Evolutionary conservation across 345 rosid species (phyloP).

Genomic region (Isatis tinctoria): DNA sequence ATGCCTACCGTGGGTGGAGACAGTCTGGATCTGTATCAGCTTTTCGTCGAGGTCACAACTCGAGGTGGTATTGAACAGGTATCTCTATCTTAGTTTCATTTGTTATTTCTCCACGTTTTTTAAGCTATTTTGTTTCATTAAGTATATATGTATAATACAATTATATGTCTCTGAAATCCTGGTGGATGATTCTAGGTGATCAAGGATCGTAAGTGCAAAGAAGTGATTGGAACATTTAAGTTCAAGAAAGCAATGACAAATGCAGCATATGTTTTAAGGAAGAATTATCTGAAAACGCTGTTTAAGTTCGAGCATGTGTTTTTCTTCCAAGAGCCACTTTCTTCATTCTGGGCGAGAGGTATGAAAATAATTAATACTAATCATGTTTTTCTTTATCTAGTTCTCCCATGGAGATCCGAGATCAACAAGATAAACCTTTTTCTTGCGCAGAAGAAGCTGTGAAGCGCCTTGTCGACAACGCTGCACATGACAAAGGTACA

Average conservation of each 20-base stretch:
- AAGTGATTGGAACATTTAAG: constrained; percentile 53
- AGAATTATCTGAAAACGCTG: constrained; percentile 53
- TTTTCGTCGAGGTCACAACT: constrained; percentile 69
- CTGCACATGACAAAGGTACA: neutral
- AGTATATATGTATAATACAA: neutral
- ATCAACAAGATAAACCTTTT: neutral
- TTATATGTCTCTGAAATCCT: neutral
- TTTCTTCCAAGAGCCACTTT: constrained; percentile 43
- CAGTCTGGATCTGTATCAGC: constrained; percentile 63
- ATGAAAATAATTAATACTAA: neutral
- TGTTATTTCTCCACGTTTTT: too few relatives aligned
- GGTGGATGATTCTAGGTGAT: constrained; percentile 43
- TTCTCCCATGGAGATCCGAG: neutral
- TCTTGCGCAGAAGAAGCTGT: neutral
- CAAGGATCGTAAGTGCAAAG: constrained; percentile 68
- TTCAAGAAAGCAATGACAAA: constrained; percentile 73
- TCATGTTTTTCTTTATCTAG: neutral
- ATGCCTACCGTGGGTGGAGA: constrained; percentile 61
- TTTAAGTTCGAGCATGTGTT: constrained; percentile 79
- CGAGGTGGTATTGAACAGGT: constrained; percentile 68
- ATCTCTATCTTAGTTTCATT: neutral
- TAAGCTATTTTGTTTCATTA: neutral
- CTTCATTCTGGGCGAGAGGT: constrained; percentile 8
- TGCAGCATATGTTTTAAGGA: constrained; percentile 62
- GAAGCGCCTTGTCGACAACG: neutral